phyloP scores from a whole-genome alignment of 176 grass and related monocot species.

The Carex myosuroides region DNA sequence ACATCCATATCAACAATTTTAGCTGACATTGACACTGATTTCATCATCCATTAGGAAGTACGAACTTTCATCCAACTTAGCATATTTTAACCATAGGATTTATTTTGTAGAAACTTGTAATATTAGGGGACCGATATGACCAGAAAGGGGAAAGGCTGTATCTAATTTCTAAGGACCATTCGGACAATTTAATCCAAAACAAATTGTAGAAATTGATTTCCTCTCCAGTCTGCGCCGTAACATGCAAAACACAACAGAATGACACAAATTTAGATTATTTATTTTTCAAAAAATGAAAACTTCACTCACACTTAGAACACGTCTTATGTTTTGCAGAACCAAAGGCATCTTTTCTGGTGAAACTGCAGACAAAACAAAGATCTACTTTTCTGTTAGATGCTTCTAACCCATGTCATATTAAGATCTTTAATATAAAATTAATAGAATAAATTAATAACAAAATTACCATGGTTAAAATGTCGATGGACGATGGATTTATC shows the following conservation, averaged over 20 bases:
- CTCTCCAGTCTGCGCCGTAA: neutral
- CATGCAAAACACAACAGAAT: neutral
- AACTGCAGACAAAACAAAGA: constrained; percentile 98
- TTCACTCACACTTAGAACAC: constrained; percentile 63
- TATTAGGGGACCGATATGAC: neutral
- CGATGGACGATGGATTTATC: constrained; percentile 51
- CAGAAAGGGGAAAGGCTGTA: neutral
- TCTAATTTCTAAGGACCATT: neutral
- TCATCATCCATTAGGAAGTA: neutral
- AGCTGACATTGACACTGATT: neutral
- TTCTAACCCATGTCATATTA: constrained; percentile 12
- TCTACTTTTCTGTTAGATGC: constrained; percentile 85
- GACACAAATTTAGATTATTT: neutral
- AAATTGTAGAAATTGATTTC: neutral
- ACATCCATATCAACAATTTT: neutral
- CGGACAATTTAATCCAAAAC: neutral
- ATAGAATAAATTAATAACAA: neutral
- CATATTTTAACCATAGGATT: neutral
- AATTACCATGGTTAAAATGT: constrained; percentile 94
- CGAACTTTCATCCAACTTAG: neutral
- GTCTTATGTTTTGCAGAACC: constrained; percentile 57
- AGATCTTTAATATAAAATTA: constrained; percentile 14
- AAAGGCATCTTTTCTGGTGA: constrained; percentile 77
- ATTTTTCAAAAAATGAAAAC: constrained; percentile 1
- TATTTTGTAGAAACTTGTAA: neutral